A percentile compares a stretch with the other conserved stretches of the same genome.
Conservation (phyloP, 495 filamentous ascomycete genomes). For the Neurospora hispaniola region DNA sequence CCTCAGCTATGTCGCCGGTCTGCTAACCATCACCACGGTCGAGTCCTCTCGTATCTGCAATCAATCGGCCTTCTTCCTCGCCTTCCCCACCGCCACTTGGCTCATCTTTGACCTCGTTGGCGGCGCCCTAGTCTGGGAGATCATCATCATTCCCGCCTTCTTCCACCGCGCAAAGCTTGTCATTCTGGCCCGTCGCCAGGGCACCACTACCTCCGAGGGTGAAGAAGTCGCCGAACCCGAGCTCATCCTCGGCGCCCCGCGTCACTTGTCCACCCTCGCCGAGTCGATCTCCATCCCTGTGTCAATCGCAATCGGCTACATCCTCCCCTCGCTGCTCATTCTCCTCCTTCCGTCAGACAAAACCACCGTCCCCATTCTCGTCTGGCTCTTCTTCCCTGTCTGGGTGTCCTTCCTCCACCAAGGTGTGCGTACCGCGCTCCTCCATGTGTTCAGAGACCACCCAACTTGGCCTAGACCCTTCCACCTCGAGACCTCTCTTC, state of each 20-base stretch:
- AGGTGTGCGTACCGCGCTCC: slow-evolving; percentile 12
- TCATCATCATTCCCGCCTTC: slow-evolving; percentile 32
- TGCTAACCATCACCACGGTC: slow-evolving; percentile 28
- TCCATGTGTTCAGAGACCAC: slow-evolving; percentile 3
- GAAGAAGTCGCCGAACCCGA: slow-evolving; percentile 11
- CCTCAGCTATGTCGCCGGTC: slow-evolving; percentile 21
- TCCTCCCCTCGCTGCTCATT: slow-evolving; percentile 46
- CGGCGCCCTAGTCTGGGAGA: slow-evolving; percentile 31
- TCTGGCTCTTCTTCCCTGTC: slow-evolving; percentile 33
- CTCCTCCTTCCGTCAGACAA: slow-evolving; percentile 54
- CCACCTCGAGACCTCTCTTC: slow-evolving; percentile 23
- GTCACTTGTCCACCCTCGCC: slow-evolving; percentile 22
- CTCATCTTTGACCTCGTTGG: slow-evolving; percentile 30
- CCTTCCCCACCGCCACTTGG: slow-evolving; percentile 27
- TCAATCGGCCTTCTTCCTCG: slow-evolving; percentile 17
- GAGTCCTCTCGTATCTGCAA: slow-evolving; percentile 31
- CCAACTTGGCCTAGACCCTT: slow-evolving; percentile 1
- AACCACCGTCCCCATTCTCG: slow-evolving; percentile 50
- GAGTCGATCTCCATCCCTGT: slow-evolving; percentile 31
- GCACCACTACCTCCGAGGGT: background rate
- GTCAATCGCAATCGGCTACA: slow-evolving; percentile 25
- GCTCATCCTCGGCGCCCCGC: slow-evolving; percentile 17
- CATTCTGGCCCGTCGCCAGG: slow-evolving; percentile 10
- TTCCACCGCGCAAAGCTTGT: slow-evolving; percentile 23
- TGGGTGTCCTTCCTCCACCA: slow-evolving; percentile 26